Percentiles rank a stretch among this genome's conserved stretches.
Conservation (phyloP, 495 filamentous ascomycete species). For the Articulospora tetracladia region DNA sequence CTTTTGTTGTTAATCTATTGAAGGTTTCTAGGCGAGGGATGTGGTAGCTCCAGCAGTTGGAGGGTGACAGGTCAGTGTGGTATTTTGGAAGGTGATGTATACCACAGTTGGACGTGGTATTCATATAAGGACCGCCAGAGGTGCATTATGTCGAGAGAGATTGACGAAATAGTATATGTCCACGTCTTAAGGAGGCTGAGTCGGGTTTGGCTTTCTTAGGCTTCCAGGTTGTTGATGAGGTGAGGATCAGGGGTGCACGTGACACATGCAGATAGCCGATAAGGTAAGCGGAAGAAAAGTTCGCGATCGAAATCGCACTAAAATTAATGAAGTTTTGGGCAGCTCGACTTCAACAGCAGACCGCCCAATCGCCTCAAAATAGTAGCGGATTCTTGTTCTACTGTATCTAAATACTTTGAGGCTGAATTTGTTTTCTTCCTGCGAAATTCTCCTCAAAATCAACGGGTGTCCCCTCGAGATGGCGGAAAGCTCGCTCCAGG, state of each 20-base stretch:
- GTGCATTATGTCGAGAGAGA: not conserved
- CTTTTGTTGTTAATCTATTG: not conserved
- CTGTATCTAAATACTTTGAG: not conserved
- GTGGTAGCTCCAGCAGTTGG: not conserved
- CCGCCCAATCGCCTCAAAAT: not conserved
- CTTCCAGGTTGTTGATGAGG: not conserved
- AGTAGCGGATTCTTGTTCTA: not conserved
- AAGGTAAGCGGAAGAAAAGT: conserved; percentile 8
- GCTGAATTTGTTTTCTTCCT: not conserved
- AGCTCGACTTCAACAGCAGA: not conserved
- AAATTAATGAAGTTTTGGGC: not conserved
- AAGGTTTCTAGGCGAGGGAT: not conserved
- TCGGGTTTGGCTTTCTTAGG: not conserved
- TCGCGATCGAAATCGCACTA: not conserved
- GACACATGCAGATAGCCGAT: not conserved
- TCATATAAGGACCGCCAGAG: not conserved
- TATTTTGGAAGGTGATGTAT: not conserved
- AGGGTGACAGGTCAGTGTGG: not conserved
- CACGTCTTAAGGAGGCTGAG: conserved; percentile 1
- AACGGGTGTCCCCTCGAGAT: conserved; percentile 3
- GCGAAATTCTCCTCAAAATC: not conserved
- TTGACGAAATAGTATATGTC: not conserved
- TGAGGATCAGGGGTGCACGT: not conserved
- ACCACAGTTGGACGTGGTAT: not conserved
- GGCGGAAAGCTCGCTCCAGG: conserved; percentile 23